Conservation (phyloP, 139 green algal genomes). For the Ulvella scutata region DNA sequence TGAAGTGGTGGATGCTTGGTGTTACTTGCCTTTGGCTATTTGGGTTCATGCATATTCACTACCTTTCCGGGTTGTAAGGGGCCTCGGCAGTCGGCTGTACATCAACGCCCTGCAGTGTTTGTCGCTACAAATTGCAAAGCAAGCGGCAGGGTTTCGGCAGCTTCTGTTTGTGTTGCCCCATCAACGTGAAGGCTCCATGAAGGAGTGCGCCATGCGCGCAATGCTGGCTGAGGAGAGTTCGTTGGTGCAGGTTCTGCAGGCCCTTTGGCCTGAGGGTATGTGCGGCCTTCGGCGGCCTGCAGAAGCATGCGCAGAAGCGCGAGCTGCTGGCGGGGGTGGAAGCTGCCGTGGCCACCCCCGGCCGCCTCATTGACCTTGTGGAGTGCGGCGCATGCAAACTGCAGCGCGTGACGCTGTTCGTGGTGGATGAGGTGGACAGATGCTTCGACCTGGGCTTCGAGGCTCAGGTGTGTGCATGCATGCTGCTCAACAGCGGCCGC, state of each 20-base stretch:
- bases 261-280: slow-evolving; percentile 39
- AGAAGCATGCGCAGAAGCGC: slow-evolving; percentile 88
- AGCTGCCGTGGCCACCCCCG: slow-evolving; percentile 75
- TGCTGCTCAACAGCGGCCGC: not conserved
- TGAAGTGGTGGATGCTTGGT: too few species aligned
- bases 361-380: slow-evolving; percentile 69
- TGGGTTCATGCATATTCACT: too few species aligned
- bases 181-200: too few species aligned
- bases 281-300: slow-evolving; percentile 76
- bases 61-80: too few species aligned
- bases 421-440: slow-evolving; percentile 93
- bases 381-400: slow-evolving; percentile 47
- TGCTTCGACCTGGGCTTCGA: slow-evolving; percentile 98
- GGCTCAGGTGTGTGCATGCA: slow-evolving; percentile 33
- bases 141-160: too few species aligned
- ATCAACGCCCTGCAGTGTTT: too few species aligned
- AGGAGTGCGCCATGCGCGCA: too few species aligned
- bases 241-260: slow-evolving; percentile 17
- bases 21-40: too few species aligned
- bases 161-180: too few species aligned
- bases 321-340: slow-evolving; percentile 61
- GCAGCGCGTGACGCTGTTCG: slow-evolving; percentile 67
- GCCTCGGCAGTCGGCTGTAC: too few species aligned
- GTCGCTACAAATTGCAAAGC: too few species aligned
- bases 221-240: too few species aligned